Percentiles rank a stretch among this genome's conserved stretches.
Evolutionary conservation across 2,329 filamentous ascomycete genomes (phyloP).

Genomic region (Aspergillus tubingensis): DNA sequence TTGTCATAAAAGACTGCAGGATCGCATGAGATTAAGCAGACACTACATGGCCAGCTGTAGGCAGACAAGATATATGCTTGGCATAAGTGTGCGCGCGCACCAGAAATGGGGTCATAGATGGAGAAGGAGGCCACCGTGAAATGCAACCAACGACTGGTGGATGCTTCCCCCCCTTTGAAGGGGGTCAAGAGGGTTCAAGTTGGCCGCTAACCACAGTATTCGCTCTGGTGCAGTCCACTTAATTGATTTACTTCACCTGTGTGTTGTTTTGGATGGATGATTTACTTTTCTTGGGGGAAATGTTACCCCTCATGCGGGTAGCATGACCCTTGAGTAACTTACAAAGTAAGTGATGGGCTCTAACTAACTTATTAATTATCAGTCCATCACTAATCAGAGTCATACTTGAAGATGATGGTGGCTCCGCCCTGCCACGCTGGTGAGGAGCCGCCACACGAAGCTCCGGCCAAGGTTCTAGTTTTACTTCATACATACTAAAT

Average conservation of each 20-base stretch:
- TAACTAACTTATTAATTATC: background rate
- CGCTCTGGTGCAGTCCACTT: background rate
- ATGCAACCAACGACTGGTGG: background rate
- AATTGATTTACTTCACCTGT: background rate
- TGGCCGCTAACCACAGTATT: background rate
- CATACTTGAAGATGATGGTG: background rate
- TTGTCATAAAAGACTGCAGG: background rate
- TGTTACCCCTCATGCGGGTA: constrained; percentile 3
- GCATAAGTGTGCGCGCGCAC: background rate
- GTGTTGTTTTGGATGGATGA: background rate
- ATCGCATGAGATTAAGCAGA: background rate
- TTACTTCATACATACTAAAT: background rate
- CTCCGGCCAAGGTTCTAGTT: background rate
- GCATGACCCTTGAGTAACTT: background rate
- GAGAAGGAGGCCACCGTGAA: background rate
- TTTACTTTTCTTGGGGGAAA: background rate
- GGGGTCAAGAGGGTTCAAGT: background rate
- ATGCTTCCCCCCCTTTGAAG: background rate
- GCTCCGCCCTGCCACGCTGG: background rate
- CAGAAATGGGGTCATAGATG: background rate
- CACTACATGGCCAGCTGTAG: background rate
- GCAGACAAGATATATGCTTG: constrained; percentile 3
- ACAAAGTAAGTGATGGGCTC: background rate
- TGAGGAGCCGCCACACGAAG: background rate
- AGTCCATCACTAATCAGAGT: background rate